These are phyloP conservation scores for Tricholoma bakamatsutake DNA, from an alignment of 768 basidiomycete genomes.

Conservation along the genomic window DNA sequence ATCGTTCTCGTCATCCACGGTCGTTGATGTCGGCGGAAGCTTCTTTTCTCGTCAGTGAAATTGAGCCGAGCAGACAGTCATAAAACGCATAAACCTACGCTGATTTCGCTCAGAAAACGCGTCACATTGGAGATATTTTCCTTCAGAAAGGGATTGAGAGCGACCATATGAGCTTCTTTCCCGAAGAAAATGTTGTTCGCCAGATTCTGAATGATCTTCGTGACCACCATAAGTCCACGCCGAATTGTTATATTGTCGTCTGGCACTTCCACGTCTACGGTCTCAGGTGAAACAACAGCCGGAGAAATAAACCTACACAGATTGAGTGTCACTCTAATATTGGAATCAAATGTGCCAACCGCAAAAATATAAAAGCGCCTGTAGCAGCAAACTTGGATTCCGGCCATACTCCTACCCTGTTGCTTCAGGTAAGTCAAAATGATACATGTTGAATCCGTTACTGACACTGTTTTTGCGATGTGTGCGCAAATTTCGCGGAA, in stretches of 20 bases:
- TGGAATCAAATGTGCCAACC: slow-evolving; percentile 33
- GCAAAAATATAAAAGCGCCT: slow-evolving; percentile 88
- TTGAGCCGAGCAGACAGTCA: background rate
- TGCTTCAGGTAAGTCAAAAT: slow-evolving; percentile 1
- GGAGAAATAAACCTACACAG: slow-evolving; percentile 80
- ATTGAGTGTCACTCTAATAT: background rate
- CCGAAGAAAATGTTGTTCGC: slow-evolving; percentile 94
- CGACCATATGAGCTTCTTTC: slow-evolving; percentile 83
- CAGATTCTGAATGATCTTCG: slow-evolving; percentile 89
- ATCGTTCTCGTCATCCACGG: slow-evolving; percentile 52
- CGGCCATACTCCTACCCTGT: slow-evolving; percentile 63
- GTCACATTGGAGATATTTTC: slow-evolving; percentile 70
- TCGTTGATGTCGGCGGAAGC: slow-evolving; percentile 23
- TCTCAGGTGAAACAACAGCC: slow-evolving; percentile 81
- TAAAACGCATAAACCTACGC: slow-evolving; percentile 37
- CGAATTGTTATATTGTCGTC: slow-evolving; percentile 55
- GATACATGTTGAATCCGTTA: slow-evolving; percentile 2
- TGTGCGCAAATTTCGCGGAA: slow-evolving; percentile 84
- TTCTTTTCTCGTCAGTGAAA: slow-evolving; percentile 23
- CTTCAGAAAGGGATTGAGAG: slow-evolving; percentile 69
- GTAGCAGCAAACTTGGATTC: slow-evolving; percentile 76
- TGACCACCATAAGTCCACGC: slow-evolving; percentile 78
- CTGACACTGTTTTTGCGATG: slow-evolving; percentile 74
- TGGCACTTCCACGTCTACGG: slow-evolving; percentile 76
- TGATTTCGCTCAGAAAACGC: slow-evolving; percentile 69